Conservation (phyloP, 2,329 filamentous ascomycete species). For the Fusarium aywerte region DNA sequence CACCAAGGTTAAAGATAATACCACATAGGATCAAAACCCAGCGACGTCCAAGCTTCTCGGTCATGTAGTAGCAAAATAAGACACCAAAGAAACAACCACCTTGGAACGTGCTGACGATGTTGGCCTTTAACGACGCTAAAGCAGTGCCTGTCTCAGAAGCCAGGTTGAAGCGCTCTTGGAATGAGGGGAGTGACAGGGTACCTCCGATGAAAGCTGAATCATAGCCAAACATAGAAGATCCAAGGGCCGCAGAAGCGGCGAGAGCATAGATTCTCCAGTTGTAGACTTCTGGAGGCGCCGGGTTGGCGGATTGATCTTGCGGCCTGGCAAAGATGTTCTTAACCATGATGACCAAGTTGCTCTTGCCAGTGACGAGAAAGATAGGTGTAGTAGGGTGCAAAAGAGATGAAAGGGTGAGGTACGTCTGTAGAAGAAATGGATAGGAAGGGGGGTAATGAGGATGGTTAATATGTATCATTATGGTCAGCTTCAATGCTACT, state of each 20-base stretch:
- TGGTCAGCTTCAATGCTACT: not conserved
- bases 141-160: not conserved
- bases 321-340: slow-evolving; percentile 8
- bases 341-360: not conserved
- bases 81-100: slow-evolving; percentile 8
- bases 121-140: not conserved
- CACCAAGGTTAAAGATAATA: slow-evolving; percentile 1
- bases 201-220: slow-evolving; percentile 27
- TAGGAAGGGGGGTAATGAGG: not conserved
- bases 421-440: not conserved
- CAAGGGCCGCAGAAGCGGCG: not conserved
- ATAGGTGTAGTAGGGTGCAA: too few relatives aligned
- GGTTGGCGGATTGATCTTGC: slow-evolving; percentile 5
- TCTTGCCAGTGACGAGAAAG: not conserved
- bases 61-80: not conserved
- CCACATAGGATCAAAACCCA: not conserved
- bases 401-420: not conserved
- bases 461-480: not conserved
- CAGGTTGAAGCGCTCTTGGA: slow-evolving; percentile 2
- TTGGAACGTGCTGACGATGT: slow-evolving; percentile 9
- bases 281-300: slow-evolving; percentile 8
- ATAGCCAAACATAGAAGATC: slow-evolving; percentile 31
- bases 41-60: not conserved
- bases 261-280: slow-evolving; percentile 12
- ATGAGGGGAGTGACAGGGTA: slow-evolving; percentile 3